Base-by-base conservation (phyloP, 1,139 yeast genomes). In the Yamadazyma membranifaciens region DNA sequence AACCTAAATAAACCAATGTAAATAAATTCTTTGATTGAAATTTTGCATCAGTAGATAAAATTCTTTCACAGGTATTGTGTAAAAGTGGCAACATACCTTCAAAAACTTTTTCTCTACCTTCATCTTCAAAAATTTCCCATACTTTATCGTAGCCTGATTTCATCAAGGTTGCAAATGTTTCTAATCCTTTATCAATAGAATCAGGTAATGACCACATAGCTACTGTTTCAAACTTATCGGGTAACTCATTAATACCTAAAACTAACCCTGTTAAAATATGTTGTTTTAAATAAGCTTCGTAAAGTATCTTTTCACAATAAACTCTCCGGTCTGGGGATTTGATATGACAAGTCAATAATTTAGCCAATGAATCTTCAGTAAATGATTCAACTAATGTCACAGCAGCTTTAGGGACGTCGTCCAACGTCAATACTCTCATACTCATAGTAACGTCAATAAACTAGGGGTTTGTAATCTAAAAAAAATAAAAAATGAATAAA, bases 1-100 rank as follows among this genome's bases (percentile, higher is more conserved):
- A 75, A 2, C 86, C 87, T 35, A 81, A 60, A 52, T 81, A 81
- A 29, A 81, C 84, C 52, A 81, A 68, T 13, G 84, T 80, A 63
- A 71, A 81, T 6, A 69, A 56, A 33, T 70, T 67, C 41, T 69
- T 71, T 36, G 62, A 64, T 44, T 59, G 49, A 41, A 72, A 69
- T 34, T 73, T 50, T 7, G 59, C 45, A 48, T 70, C 75, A 26
- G 52, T 56, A 9, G 48, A 38, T 24, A 64, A 42, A 30, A 71
- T 70, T n/a, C 72, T 48, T 31, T 63, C 72, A 44, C 65, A 67
- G 29, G 77, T 69, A 42, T 75, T 78, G 49, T 78, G 82, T 46
- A 81, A 67, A 35, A 78, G 68, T 2, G 81, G 80, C 49, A 81
- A 65, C 73, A 81, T 65, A 20, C 77, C 81, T 40, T 72, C 62